phyloP scores from a whole-genome alignment of 352 stramenopile species.

The Globisporangium spinosum region DNA sequence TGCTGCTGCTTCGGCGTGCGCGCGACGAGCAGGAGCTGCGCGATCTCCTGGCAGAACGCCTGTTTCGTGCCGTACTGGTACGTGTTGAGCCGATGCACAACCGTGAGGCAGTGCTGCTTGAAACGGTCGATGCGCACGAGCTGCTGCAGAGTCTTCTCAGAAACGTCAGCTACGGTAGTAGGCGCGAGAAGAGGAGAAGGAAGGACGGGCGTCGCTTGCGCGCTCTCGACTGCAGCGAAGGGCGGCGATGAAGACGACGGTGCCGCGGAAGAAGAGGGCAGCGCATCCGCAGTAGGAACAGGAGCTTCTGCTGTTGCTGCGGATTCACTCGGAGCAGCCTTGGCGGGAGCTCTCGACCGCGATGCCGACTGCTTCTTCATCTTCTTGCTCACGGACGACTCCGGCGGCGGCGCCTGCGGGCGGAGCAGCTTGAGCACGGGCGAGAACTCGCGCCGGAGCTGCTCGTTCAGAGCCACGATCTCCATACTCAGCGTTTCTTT shows the following conservation, averaged over 20 bases:
- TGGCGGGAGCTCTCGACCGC: background rate
- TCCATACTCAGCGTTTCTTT: constrained; percentile 39
- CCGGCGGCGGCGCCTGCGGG: constrained; percentile 11
- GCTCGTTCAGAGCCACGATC: constrained; percentile 58
- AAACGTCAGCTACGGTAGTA: background rate
- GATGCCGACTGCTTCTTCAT: background rate
- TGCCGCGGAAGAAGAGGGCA: background rate
- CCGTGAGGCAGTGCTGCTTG: constrained; percentile 31
- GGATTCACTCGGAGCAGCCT: background rate
- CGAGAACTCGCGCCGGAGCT: constrained; percentile 59
- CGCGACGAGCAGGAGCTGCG: constrained; percentile 33
- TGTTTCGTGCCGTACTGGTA: constrained; percentile 57
- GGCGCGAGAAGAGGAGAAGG: background rate
- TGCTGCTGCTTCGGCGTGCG: constrained; percentile 23
- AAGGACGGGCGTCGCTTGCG: background rate
- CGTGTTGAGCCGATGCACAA: constrained; percentile 51
- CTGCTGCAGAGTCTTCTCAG: background rate
- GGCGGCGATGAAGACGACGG: background rate
- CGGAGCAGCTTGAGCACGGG: constrained; percentile 52
- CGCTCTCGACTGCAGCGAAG: background rate
- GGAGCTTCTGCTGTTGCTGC: background rate
- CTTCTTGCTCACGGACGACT: background rate
- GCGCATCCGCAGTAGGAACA: background rate
- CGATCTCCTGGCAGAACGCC: constrained; percentile 51
- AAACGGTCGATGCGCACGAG: constrained; percentile 19